Evolutionary conservation across 345 rosid genomes (phyloP).

Genomic region (Zanthoxylum bungeanum): DNA sequence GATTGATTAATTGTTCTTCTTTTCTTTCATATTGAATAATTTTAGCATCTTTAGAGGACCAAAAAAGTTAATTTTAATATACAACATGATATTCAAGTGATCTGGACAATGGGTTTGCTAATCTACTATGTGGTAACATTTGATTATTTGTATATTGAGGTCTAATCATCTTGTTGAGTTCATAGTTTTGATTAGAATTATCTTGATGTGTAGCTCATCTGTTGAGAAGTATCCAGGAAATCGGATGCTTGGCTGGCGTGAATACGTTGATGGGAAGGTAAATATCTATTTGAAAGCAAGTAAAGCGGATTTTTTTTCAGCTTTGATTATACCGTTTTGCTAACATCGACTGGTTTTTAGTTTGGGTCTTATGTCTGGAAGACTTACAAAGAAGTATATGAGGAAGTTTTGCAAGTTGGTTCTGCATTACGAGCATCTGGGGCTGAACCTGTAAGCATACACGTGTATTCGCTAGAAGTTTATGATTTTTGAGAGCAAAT

Average conservation of each 20-base stretch:
- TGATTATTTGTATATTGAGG: background rate
- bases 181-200: background rate
- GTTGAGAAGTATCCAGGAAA: constrained; percentile 57
- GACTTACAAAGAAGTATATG: constrained; percentile 73
- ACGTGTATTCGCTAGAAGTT: constrained; percentile 1
- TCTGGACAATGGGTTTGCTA: background rate
- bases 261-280: constrained; percentile 67
- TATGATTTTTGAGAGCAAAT: background rate
- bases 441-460: constrained; percentile 71
- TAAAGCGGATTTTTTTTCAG: background rate
- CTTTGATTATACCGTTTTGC: background rate
- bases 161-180: background rate
- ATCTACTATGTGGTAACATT: background rate
- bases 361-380: constrained; percentile 90
- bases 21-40: background rate
- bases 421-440: constrained; percentile 81
- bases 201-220: constrained; percentile 45
- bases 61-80: background rate
- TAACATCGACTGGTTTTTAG: constrained; percentile 28
- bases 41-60: background rate
- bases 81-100: background rate
- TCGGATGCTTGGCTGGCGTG: constrained; percentile 94
- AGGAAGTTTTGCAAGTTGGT: constrained; percentile 72
- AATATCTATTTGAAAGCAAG: constrained; percentile 2
- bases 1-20: background rate